Base-by-base conservation (phyloP, 192 early-diverging fungal genomes). In the Rhizophagus clarus region DNA sequence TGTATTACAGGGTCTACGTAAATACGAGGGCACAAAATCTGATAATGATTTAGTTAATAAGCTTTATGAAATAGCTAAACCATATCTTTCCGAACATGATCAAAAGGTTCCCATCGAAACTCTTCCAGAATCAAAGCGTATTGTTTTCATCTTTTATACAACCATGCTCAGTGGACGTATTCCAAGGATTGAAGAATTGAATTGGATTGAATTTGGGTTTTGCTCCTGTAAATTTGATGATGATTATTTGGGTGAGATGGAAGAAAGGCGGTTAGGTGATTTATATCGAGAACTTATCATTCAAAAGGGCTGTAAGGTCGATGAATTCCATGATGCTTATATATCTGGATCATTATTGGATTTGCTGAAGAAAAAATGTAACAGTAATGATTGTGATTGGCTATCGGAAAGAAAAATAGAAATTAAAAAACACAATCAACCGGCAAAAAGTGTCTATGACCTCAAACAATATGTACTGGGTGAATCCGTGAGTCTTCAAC, bases 391-490 rank as follows among this genome's bases (percentile, higher is more conserved):
- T 11, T 4, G 32, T 4, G 20, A 34, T 69, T 69, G 67, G 31
- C 15, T 69, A 69, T 37, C 20, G 40, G 67, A 37, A 37, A 37
- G 5, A 2, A 5, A 5, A 5, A 37, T 37, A 37, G 34, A 37
- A 5, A 3, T 37, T 37, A 40, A 69, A 22, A 34, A 4, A 40
- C 22, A 40, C 20, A 5, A 40, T 2, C 67, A 69, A 37, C 32
- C 32, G 20, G 29, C 0, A 14, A 69, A 69, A 34, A 37, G 31
- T 4, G 67, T 69, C 20, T 69, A 69, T 37, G 1, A 40, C 20
- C 67, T 69, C 67, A 37, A 69, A 7, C 67, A 69, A 69, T 69
- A 37, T 37, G 20, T 69, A 12, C 67, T 69, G 32, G 40, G 34
- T 4, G 31, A 69, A 40, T 37, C 31, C 3, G 32, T 69, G 4